Evolutionary conservation across 768 basidiomycete genomes (phyloP).

Genomic region (Obba rivulosa): DNA sequence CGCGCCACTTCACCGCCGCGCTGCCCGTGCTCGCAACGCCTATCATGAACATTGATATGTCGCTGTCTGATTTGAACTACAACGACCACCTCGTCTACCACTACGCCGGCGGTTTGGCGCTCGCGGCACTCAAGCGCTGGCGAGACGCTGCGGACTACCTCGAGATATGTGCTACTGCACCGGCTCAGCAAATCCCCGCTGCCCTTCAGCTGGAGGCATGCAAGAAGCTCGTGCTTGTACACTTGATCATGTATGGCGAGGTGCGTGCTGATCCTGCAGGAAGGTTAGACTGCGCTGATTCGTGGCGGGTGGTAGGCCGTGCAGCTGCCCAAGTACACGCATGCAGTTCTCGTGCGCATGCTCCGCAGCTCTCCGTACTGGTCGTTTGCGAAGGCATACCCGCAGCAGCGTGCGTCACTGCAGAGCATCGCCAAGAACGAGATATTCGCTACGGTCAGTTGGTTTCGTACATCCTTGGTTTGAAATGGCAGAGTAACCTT

Average conservation of each 20-base stretch:
- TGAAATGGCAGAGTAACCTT: neutral
- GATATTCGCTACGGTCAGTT: slow-evolving; percentile 46
- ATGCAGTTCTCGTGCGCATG: slow-evolving; percentile 48
- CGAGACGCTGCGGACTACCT: slow-evolving; percentile 69
- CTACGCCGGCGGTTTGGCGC: slow-evolving; percentile 71
- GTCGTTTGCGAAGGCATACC: slow-evolving; percentile 60
- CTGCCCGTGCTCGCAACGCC: slow-evolving; percentile 58
- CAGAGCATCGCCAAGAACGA: slow-evolving; percentile 44
- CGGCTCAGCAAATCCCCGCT: slow-evolving; percentile 40
- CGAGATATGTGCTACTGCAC: slow-evolving; percentile 64
- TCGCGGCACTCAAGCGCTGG: slow-evolving; percentile 61
- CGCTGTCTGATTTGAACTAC: slow-evolving; percentile 62
- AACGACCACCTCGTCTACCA: slow-evolving; percentile 83
- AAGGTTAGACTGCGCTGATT: neutral
- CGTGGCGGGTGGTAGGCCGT: slow-evolving; percentile 25
- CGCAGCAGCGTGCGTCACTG: slow-evolving; percentile 44
- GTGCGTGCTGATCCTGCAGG: slow-evolving; percentile 28
- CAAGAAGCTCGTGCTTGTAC: slow-evolving; percentile 78
- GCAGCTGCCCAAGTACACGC: slow-evolving; percentile 70
- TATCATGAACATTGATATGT: slow-evolving; percentile 59
- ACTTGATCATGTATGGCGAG: slow-evolving; percentile 74
- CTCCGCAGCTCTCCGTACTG: slow-evolving; percentile 68
- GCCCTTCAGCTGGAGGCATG: slow-evolving; percentile 81
- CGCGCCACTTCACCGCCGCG: slow-evolving; percentile 48
- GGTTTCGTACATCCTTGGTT: neutral